Percentiles rank a stretch among this genome's conserved stretches.
These are phyloP conservation scores for Stromatinia cepivora DNA, from an alignment of 2,329 filamentous ascomycete species.

Conservation along the genomic window DNA sequence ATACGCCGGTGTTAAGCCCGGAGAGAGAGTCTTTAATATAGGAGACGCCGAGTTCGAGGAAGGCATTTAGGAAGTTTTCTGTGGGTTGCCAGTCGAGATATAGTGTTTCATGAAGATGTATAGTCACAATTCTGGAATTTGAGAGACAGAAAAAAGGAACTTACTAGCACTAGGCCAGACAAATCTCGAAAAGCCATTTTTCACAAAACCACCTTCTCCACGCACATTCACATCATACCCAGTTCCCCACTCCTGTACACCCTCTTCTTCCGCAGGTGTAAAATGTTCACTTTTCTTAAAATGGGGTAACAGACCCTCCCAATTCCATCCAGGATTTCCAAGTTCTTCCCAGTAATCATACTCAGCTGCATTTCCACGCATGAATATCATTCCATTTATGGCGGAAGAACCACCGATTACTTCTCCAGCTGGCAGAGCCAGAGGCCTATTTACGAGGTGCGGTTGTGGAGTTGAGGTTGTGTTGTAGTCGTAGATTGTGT, in stretches of 20 bases:
- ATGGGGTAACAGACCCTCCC: conserved; percentile 31
- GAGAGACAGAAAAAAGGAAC: not conserved
- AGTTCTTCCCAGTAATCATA: conserved; percentile 46
- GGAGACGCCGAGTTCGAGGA: conserved; percentile 44
- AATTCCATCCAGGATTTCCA: conserved; percentile 46
- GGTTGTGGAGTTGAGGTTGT: conserved; percentile 44
- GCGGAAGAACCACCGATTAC: conserved; percentile 44
- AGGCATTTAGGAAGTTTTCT: conserved; percentile 45
- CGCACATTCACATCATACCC: conserved; percentile 34
- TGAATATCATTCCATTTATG: conserved; percentile 39
- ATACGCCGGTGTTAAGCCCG: not conserved
- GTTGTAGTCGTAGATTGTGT: conserved; percentile 46
- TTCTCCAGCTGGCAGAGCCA: conserved; percentile 37
- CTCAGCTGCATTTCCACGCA: conserved; percentile 29
- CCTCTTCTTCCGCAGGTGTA: not conserved
- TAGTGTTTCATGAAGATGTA: conserved; percentile 42
- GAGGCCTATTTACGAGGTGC: conserved; percentile 30
- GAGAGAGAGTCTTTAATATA: conserved; percentile 39
- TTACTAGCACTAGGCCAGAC: conserved; percentile 20
- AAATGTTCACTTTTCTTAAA: conserved; percentile 38
- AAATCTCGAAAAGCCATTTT: conserved; percentile 10
- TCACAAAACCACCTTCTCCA: not conserved
- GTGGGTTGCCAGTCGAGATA: not conserved
- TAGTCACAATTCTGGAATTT: conserved; percentile 33
- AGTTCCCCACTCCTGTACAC: conserved; percentile 11